Base-by-base conservation (phyloP, 2,329 filamentous ascomycete species). In the Escovopsis sp. region DNA sequence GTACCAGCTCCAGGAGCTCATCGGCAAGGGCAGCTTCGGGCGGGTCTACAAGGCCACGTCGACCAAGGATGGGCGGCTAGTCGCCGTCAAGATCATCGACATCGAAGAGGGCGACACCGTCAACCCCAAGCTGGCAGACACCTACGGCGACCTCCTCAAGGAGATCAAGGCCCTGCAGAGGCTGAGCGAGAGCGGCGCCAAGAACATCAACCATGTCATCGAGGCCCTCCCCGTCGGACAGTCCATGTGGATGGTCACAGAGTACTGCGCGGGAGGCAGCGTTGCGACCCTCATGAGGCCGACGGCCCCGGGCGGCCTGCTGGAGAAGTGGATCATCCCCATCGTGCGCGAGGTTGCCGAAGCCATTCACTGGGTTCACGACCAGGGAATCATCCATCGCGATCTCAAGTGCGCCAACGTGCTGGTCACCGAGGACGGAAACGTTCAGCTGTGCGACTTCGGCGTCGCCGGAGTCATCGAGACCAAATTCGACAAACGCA, bases 231-330 rank as follows among this genome's bases (percentile, higher is more conserved):
- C 82, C 8, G 77, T 89, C 33, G 82, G 82, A 36, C 79, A 82
- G 51, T 76, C 85, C 46, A 80, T 93, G 65, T 93, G 85, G 85
- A 85, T 91, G 66, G 77, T 91, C 43, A 88, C 82, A 45, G 84
- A 91, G 62, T 87, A 88, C 59, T 88, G 85, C 53, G 83, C 82
- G 6, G 85, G 85, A 47, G 85, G 85, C 39, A 91, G 85, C 58
- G 80, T 93, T 58, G 80, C 74, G 49, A 88, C 72, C 47, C 72
- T 74, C 45, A 80, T 80, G 77, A 75, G 73, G 55, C 77, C 80
- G n/a, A 81, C 75, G 1, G 67, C 70, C 3, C 75, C 76, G 0
- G 73, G 73, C 2, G 77, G 78, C 2, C 61, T 83, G n/a, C 72
- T 76, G 51, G 79, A 83, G 63, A 80, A 77, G 56, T 82, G 75